Percentiles rank a stretch among this genome's conserved stretches.
Conservation (phyloP, 139 green algal genomes). For the Zygnema circumcarinatum region DNA sequence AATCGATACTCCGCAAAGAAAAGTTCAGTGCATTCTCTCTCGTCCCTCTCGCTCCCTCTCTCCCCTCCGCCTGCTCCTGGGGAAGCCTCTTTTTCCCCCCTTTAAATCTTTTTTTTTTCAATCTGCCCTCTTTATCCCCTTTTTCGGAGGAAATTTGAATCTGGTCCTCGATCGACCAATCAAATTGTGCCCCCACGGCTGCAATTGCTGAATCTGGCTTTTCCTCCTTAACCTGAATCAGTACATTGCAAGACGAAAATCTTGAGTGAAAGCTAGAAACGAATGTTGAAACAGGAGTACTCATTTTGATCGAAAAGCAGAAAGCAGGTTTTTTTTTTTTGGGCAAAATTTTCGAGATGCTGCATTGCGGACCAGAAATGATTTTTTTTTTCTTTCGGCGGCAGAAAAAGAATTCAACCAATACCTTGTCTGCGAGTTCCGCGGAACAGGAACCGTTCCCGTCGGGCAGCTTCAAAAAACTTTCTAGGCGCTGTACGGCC, state of each 20-base stretch:
- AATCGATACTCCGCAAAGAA: not conserved
- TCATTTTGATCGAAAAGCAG: no score
- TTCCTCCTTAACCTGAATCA: not conserved
- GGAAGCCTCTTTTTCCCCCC: not conserved
- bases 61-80: not conserved
- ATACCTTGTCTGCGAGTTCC: not conserved
- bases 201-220: not conserved
- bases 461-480: slow-evolving; percentile 37
- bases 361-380: not conserved
- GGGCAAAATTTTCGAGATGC: no score
- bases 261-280: no score
- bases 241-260: not conserved
- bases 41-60: not conserved
- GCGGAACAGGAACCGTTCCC: not conserved
- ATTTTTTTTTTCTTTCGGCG: not conserved
- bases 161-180: not conserved
- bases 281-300: no score
- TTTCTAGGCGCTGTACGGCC: slow-evolving; percentile 15
- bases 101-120: not conserved
- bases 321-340: no score
- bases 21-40: not conserved
- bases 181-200: not conserved
- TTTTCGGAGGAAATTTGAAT: not conserved
- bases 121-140: not conserved
- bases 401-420: no score